These are phyloP conservation scores for Chalaropsis thielavioides DNA, from an alignment of 2,329 filamentous ascomycete species.

Conservation along the genomic window DNA sequence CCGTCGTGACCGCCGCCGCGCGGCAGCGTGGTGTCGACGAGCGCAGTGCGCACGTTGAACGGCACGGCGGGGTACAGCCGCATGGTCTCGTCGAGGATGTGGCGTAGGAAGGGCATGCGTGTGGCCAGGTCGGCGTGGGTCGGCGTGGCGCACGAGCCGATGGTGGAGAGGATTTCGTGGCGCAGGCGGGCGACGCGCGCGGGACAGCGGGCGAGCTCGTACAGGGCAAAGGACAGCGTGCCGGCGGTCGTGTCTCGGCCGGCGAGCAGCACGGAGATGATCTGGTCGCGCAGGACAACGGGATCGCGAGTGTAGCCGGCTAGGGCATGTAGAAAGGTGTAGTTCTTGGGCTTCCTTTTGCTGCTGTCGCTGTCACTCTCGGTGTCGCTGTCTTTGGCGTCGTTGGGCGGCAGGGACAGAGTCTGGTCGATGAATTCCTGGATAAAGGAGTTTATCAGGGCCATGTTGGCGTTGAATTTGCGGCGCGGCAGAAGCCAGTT, in stretches of 20 bases:
- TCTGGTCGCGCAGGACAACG: slow-evolving; percentile 65
- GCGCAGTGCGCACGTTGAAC: slow-evolving; percentile 60
- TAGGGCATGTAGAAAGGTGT: slow-evolving; percentile 78
- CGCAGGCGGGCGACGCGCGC: slow-evolving; percentile 53
- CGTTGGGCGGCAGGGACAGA: slow-evolving; percentile 51
- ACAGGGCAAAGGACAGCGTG: slow-evolving; percentile 67
- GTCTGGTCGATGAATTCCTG: slow-evolving; percentile 63
- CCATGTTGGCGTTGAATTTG: slow-evolving; percentile 48
- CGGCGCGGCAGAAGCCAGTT: slow-evolving; percentile 47
- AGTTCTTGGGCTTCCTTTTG: slow-evolving; percentile 31
- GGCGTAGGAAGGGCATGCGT: slow-evolving; percentile 68
- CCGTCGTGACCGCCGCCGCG: slow-evolving; percentile 53
- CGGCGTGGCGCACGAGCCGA: slow-evolving; percentile 46
- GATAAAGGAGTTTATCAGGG: slow-evolving; percentile 60
- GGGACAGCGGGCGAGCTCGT: slow-evolving; percentile 64
- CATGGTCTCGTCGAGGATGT: slow-evolving; percentile 62
- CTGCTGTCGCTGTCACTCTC: neutral
- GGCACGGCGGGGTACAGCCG: slow-evolving; percentile 66
- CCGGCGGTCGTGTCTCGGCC: slow-evolving; percentile 77
- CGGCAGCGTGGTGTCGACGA: slow-evolving; percentile 61
- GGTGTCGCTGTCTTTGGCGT: slow-evolving; percentile 26
- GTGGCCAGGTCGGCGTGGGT: slow-evolving; percentile 61
- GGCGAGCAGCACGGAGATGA: slow-evolving; percentile 69
- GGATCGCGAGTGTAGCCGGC: slow-evolving; percentile 62
- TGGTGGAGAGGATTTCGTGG: slow-evolving; percentile 50